Base-by-base conservation (phyloP, 2,329 filamentous ascomycete species). In the Pseudogymnoascus sp. region DNA sequence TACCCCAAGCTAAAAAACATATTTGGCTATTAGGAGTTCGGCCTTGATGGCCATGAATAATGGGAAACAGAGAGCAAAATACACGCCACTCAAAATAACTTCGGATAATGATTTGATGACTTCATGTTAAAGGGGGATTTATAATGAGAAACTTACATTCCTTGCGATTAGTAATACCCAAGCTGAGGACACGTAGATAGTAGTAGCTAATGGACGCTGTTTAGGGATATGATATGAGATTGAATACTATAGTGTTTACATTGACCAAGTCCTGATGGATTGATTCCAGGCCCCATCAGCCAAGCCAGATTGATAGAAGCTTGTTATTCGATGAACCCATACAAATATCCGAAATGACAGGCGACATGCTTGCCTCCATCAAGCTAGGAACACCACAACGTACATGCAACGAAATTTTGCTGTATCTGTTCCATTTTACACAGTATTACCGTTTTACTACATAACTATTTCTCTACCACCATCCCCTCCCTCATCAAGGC, bases 51-150 rank as follows among this genome's bases (percentile, higher is more conserved):
- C 28, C 28, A 15, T 15, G 50, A 57, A 33, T 33, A 13, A 57
- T 57, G 50, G 50, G 50, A 57, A 19, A 10, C n/a, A 33, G 42
- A 47, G 50, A 33, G 50, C 50, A 57, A 57, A 57, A 57, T 57
- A 57, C n/a, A 57, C 23, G 50, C 50, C 50, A 57, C 50, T 57
- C 50, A 57, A 21, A 33, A 57, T 33, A 21, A 21, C 17, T 33
- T 21, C 15, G 50, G 28, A 57, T 11, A 57, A 9, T 33, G 47
- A 33, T 19, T 57, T 57, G 50, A 33, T 57, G 28, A 57, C 26
- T 57, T 57, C 6, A 57, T 57, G 50, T 33, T 35, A 33, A 57
- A 21, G 28, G 50, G 28, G 28, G 28, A 1, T 33, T 57, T 15
- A 33, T 57, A 28, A 31, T 28, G 47, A 53, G 47, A 19, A 35